Percentiles rank a stretch among this genome's conserved stretches.
Conservation (phyloP, 805 yeast species). For the Pichia cephalocereana region DNA sequence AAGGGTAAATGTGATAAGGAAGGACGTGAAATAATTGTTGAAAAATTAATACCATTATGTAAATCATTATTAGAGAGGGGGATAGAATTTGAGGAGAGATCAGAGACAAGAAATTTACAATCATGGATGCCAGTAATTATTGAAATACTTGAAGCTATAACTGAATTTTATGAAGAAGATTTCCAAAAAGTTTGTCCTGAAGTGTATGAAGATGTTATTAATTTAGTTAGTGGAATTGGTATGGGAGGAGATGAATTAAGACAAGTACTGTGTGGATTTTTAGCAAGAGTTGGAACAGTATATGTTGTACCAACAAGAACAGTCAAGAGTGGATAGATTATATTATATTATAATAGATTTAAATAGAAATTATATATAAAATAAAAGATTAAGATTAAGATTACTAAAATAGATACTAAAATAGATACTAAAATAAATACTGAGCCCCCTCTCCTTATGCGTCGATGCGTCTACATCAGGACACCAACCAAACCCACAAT, state of each 20-base stretch:
- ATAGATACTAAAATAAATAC: no score
- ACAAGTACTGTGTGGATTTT: conserved; percentile 48
- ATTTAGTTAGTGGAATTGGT: conserved; percentile 20
- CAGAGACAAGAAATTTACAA: conserved; percentile 67
- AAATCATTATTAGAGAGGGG: conserved; percentile 62
- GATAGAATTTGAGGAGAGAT: conserved; percentile 63
- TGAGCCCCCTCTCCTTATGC: no score
- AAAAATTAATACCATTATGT: conserved; percentile 58
- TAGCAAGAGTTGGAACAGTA: conserved; percentile 40
- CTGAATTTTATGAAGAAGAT: conserved; percentile 66
- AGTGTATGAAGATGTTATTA: conserved; percentile 51
- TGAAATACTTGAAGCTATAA: conserved; percentile 76
- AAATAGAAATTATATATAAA: no score
- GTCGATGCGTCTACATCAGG: no score
- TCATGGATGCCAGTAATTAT: conserved; percentile 92
- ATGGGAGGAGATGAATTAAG: conserved; percentile 43
- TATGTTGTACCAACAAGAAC: conserved; percentile 13
- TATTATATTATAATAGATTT: no score
- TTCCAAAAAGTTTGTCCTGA: conserved; percentile 49
- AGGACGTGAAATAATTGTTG: conserved; percentile 42
- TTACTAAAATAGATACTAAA: no score
- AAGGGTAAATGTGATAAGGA: conserved; percentile 38
- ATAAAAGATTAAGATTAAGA: no score
- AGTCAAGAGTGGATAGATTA: no score
- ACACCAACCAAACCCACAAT: no score